Percentiles rank a stretch among this genome's conserved stretches.
phyloP scores from a whole-genome alignment of 305 asterid genomes.

The Fraxinus albicans region DNA sequence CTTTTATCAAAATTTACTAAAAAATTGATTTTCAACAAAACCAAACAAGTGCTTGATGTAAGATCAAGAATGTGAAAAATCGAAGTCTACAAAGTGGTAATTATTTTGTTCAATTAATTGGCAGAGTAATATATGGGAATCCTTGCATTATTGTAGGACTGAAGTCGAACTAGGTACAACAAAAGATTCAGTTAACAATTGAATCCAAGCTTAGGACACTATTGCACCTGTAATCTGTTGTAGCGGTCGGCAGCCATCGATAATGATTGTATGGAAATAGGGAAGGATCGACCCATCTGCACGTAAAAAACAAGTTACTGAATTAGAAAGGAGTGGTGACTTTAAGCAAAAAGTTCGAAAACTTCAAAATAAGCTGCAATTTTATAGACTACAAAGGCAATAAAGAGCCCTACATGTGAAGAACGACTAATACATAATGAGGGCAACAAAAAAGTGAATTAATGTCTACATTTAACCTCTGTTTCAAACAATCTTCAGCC shows the following conservation, averaged over 20 bases:
- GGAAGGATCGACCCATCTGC: conserved; percentile 87
- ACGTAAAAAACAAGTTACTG: conserved; percentile 15
- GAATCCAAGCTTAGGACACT: conserved; percentile 16
- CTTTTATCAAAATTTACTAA: too few relatives aligned
- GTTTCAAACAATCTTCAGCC: not conserved
- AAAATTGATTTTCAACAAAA: too few relatives aligned
- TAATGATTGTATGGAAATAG: conserved; percentile 72
- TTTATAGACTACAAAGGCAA: not conserved
- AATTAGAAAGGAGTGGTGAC: conserved; percentile 17
- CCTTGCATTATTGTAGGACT: not conserved
- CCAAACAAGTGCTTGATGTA: not conserved
- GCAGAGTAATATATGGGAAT: not conserved
- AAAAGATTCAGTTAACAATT: not conserved
- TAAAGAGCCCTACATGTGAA: not conserved
- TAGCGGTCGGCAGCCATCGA: conserved; percentile 82
- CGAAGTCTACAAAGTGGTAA: not conserved
- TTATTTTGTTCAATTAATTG: not conserved
- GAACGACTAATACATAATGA: not conserved
- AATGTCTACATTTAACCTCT: too few relatives aligned
- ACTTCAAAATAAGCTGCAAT: not conserved
- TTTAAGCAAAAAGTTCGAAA: not conserved
- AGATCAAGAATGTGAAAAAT: not conserved
- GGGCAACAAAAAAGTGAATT: not conserved
- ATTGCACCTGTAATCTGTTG: conserved; percentile 55
- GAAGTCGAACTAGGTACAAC: not conserved